These are phyloP conservation scores for Malassezia obtusa DNA, from an alignment of 1,284 basidiomycete species.

Conservation along the genomic window DNA sequence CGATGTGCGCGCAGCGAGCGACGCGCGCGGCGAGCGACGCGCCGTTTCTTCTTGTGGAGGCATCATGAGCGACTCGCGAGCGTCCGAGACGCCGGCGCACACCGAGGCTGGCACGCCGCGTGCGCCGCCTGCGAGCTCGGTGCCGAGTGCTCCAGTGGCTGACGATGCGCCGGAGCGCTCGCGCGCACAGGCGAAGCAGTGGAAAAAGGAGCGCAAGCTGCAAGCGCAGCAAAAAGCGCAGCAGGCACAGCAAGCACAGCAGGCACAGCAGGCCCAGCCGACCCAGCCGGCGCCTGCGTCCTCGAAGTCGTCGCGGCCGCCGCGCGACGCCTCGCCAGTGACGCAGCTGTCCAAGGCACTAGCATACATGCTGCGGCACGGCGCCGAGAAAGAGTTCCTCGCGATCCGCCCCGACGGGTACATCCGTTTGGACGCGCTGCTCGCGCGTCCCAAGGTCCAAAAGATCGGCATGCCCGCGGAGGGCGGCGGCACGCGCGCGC, in stretches of 20 bases:
- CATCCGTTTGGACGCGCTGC: slow-evolving; percentile 58
- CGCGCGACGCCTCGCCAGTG: slow-evolving; percentile 9
- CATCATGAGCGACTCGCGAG: no score
- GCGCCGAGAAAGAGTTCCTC: slow-evolving; percentile 65
- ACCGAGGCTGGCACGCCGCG: no score
- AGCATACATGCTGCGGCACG: slow-evolving; percentile 74
- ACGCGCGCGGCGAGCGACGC: background rate
- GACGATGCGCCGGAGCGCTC: slow-evolving; percentile 1
- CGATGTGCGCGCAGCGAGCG: background rate
- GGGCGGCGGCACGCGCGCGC: slow-evolving; percentile 13
- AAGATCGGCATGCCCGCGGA: slow-evolving; percentile 27
- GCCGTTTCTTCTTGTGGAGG: background rate
- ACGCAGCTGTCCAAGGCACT: slow-evolving; percentile 63
- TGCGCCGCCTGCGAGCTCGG: background rate
- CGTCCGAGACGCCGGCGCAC: no score
- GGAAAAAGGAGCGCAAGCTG: slow-evolving; percentile 18
- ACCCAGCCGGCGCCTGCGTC: background rate
- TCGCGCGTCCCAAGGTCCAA: slow-evolving; percentile 28
- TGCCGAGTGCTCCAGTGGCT: background rate
- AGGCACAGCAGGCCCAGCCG: slow-evolving; percentile 13
- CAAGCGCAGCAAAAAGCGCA: slow-evolving; percentile 15
- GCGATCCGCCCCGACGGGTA: slow-evolving; percentile 69
- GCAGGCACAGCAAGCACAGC: slow-evolving; percentile 16
- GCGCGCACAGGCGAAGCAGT: slow-evolving; percentile 25
- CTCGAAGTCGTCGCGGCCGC: background rate